These are phyloP conservation scores for Metschnikowia cubensis DNA, from an alignment of 805 yeast species.

Conservation along the genomic window DNA sequence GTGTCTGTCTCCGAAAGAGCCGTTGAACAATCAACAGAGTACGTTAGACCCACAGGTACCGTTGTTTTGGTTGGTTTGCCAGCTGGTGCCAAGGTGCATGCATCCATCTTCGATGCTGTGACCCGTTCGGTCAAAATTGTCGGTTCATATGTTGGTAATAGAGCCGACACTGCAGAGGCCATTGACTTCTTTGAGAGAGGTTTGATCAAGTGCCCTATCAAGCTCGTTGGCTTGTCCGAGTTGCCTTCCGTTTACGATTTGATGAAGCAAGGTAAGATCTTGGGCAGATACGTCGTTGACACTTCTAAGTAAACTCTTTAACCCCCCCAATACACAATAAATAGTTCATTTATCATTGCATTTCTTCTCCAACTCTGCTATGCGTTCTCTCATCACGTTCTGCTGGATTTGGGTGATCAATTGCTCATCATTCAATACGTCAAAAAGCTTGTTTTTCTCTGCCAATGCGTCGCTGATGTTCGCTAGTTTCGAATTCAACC, in stretches of 20 bases:
- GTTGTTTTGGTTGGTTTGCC: slow-evolving; percentile 45
- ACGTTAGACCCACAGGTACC: slow-evolving; percentile 40
- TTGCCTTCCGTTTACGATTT: slow-evolving; percentile 36
- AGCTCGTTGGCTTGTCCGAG: slow-evolving; percentile 39
- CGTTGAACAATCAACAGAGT: slow-evolving; percentile 40
- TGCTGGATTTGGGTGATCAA: slow-evolving; percentile 57
- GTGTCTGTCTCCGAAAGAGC: slow-evolving; percentile 53
- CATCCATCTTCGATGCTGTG: slow-evolving; percentile 40
- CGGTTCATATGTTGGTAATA: slow-evolving; percentile 46
- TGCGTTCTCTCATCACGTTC: slow-evolving; percentile 40
- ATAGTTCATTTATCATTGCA: not conserved
- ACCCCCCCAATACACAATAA: not conserved
- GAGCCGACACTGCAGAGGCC: slow-evolving; percentile 45
- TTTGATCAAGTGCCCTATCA: slow-evolving; percentile 40
- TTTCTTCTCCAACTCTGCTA: slow-evolving; percentile 30
- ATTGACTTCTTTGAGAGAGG: slow-evolving; percentile 43
- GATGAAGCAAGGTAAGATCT: slow-evolving; percentile 41
- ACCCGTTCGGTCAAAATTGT: slow-evolving; percentile 36
- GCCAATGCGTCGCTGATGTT: slow-evolving; percentile 26
- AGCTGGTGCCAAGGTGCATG: slow-evolving; percentile 39
- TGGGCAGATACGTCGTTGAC: slow-evolving; percentile 45
- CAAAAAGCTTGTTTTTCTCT: slow-evolving; percentile 56
- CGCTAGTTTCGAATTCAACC: slow-evolving; percentile 17
- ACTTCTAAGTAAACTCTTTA: slow-evolving; percentile 27
- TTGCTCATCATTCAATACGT: slow-evolving; percentile 63